Evolutionary conservation across 2,329 filamentous ascomycete species (phyloP).

Genomic region (Pseudogymnoascus sp.): DNA sequence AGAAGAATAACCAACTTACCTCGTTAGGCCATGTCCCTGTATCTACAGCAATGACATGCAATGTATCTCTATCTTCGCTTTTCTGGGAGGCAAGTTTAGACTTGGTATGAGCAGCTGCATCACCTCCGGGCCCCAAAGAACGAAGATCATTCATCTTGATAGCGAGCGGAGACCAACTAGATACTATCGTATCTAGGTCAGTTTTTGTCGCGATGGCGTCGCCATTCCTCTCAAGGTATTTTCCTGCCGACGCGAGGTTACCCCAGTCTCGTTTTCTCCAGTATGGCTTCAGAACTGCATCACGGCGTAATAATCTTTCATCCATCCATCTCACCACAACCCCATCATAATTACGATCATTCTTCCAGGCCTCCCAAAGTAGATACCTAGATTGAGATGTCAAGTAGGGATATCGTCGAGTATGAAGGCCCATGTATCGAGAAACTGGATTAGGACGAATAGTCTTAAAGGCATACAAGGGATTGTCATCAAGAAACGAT

Average conservation of each 20-base stretch:
- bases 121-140: slow-evolving; percentile 31
- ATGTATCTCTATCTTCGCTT: slow-evolving; percentile 33
- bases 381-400: slow-evolving; percentile 36
- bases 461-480: slow-evolving; percentile 38
- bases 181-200: slow-evolving; percentile 28
- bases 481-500: slow-evolving; percentile 42
- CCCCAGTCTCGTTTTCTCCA: slow-evolving; percentile 33
- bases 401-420: slow-evolving; percentile 31
- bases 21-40: slow-evolving; percentile 43
- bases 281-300: slow-evolving; percentile 32
- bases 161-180: slow-evolving; percentile 28
- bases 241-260: slow-evolving; percentile 32
- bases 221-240: slow-evolving; percentile 31
- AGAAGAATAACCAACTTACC: slow-evolving; percentile 21
- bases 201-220: slow-evolving; percentile 28
- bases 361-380: slow-evolving; percentile 41
- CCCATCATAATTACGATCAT: slow-evolving; percentile 35
- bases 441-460: slow-evolving; percentile 21
- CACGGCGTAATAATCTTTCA: slow-evolving; percentile 35
- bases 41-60: slow-evolving; percentile 35
- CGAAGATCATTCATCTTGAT: slow-evolving; percentile 32
- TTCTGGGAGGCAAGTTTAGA: slow-evolving; percentile 25
- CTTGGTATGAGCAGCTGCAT: slow-evolving; percentile 30
- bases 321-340: slow-evolving; percentile 40
- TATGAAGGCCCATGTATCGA: slow-evolving; percentile 31